phyloP scores from a whole-genome alignment of 2,329 filamentous ascomycete genomes.

The Colletotrichum tanaceti region DNA sequence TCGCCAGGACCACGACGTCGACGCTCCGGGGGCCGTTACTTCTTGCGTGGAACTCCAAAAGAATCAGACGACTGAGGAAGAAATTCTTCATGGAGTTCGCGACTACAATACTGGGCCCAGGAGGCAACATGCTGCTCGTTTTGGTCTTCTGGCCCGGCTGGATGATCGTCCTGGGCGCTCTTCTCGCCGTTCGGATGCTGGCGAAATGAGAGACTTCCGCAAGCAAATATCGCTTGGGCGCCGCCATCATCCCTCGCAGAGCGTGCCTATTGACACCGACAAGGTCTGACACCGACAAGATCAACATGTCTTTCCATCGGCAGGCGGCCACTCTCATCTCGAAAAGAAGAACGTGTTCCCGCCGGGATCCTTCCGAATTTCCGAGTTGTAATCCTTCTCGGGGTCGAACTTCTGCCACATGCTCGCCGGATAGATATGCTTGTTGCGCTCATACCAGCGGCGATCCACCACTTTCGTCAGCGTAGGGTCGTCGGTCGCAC shows the following conservation, averaged over 20 bases:
- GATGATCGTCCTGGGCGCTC: constrained; percentile 57
- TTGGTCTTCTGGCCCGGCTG: constrained; percentile 70
- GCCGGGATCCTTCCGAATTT: constrained; percentile 83
- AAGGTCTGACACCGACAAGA: neutral
- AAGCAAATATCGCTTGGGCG: neutral
- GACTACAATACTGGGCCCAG: constrained; percentile 61
- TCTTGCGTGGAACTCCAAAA: constrained; percentile 53
- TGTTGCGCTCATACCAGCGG: constrained; percentile 96
- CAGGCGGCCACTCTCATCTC: constrained; percentile 48
- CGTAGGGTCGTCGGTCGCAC: constrained; percentile 79
- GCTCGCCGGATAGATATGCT: constrained; percentile 97
- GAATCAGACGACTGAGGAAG: constrained; percentile 53
- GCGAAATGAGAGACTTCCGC: constrained; percentile 48
- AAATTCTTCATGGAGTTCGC: constrained; percentile 65
- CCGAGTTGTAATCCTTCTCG: constrained; percentile 82
- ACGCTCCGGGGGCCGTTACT: constrained; percentile 31
- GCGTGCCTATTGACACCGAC: neutral
- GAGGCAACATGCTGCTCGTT: constrained; percentile 60
- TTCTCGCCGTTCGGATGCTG: constrained; percentile 50
- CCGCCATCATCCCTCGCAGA: constrained; percentile 2
- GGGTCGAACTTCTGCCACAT: constrained; percentile 96
- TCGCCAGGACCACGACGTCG: constrained; percentile 43
- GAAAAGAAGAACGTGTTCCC: constrained; percentile 95
- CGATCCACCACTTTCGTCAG: constrained; percentile 95
- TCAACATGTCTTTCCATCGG: neutral